Base-by-base conservation (phyloP, 768 basidiomycete genomes). In the Tricholoma terreum region DNA sequence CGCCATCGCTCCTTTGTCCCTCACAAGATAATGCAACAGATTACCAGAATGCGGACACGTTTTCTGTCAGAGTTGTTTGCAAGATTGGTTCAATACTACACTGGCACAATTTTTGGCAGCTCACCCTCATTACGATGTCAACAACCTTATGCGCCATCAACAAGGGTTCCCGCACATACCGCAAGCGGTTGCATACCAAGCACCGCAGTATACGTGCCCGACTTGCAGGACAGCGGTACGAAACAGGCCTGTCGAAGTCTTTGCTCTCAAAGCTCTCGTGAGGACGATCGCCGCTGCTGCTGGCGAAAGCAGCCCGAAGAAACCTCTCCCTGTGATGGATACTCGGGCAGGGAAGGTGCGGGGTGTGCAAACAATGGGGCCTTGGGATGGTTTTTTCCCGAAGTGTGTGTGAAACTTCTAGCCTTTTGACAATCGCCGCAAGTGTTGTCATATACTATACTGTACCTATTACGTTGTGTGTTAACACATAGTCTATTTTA, bases 1-100 rank as follows among this genome's bases (percentile, higher is more conserved):
- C n/a, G n/a, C n/a, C 7, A 24, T 34, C 24, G 10, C 21, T 34
- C 17, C 43, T 38, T 31, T 45, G 11, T 56, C 22, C 19, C 33
- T 53, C 61, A 54, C 40, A 53, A 31, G 8, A 15, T 46, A 19
- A 35, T 22, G 24, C 52, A 34, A 8, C 62, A 90, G 88, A 5
- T 75, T 90, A 19, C 69, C 80, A 6, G 78, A 77, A 38, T 91
- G 89, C 54, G 89, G 89, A 2, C 89, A 91, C 68, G 80, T 82
- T 0, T 89, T 85, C 65, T 91, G 88, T 65, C 72, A 80, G 59
- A 67, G 67, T 5, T 90, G 88, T 61, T 74, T 90, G 7, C 73
- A 76, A 46, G 81, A 84, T 62, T 81, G 80, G 80, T 80, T 81
- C 46, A 65, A 67, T 52, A 80, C 80, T 2, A 77, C 71, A 0